Evolutionary conservation across 2,329 filamentous ascomycete genomes (phyloP).

Genomic region (Phialocephala subalpina): DNA sequence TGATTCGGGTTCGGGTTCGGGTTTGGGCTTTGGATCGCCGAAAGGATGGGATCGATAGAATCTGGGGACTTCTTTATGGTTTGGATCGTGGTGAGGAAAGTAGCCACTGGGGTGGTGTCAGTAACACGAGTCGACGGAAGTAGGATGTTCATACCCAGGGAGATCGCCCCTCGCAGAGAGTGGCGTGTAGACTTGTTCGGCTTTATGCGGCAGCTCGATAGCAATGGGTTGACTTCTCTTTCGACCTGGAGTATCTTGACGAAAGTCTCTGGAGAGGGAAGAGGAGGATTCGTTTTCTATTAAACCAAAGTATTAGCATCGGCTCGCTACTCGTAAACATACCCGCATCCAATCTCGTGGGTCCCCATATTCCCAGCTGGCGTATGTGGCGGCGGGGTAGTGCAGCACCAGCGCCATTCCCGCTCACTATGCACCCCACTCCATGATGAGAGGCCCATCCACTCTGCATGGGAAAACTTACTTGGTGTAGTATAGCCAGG

Average conservation of each 20-base stretch:
- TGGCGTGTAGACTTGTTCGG: slow-evolving; percentile 46
- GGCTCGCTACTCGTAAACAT: not conserved
- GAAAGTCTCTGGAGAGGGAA: slow-evolving; percentile 1
- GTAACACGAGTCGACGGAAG: not conserved
- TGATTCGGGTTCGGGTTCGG: slow-evolving; percentile 15
- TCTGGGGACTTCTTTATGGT: slow-evolving; percentile 61
- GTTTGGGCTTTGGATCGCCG: slow-evolving; percentile 36
- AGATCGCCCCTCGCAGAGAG: slow-evolving; percentile 66
- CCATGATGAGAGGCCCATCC: not conserved
- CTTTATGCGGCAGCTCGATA: slow-evolving; percentile 46
- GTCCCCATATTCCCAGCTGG: slow-evolving; percentile 11
- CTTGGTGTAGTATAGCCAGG: slow-evolving; percentile 25
- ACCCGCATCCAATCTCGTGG: slow-evolving; percentile 6
- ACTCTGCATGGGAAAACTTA: slow-evolving; percentile 23
- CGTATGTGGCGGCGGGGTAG: slow-evolving; percentile 32
- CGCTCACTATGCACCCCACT: slow-evolving; percentile 17
- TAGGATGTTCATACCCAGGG: slow-evolving; percentile 58
- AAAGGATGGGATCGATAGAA: slow-evolving; percentile 58
- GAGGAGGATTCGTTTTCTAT: slow-evolving; percentile 21
- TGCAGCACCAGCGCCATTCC: slow-evolving; percentile 27
- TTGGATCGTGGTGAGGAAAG: slow-evolving; percentile 66
- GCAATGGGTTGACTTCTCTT: slow-evolving; percentile 58
- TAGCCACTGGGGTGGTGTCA: slow-evolving; percentile 56
- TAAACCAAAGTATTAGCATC: slow-evolving; percentile 13
- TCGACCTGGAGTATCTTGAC: slow-evolving; percentile 31